These are phyloP conservation scores for Escovopsis weberi DNA, from an alignment of 2,329 filamentous ascomycete species.

Conservation along the genomic window DNA sequence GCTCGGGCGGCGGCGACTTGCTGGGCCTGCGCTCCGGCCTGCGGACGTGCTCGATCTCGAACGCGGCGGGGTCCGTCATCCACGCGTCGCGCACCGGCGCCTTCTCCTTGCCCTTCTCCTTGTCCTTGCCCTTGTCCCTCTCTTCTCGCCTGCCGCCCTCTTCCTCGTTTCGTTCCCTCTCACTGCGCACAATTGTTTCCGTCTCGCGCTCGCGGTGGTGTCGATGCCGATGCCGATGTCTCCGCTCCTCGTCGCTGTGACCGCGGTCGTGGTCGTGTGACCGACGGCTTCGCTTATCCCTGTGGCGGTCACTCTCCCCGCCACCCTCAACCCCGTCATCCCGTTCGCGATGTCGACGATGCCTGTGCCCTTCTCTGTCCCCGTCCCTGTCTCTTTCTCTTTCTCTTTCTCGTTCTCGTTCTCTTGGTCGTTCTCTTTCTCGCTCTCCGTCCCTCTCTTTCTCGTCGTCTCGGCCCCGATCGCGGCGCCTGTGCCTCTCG, in stretches of 20 bases:
- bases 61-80: constrained; percentile 79
- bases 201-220: constrained; percentile 1
- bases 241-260: constrained; percentile 18
- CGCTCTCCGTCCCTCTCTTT: constrained; percentile 17
- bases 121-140: constrained; percentile 20
- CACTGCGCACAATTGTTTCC: too few relatives aligned
- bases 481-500: constrained; percentile 8
- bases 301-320: constrained; percentile 34
- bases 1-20: constrained; percentile 31
- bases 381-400: constrained; percentile 14
- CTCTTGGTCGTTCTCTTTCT: constrained; percentile 11
- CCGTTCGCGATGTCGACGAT: constrained; percentile 18
- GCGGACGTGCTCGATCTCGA: constrained; percentile 74
- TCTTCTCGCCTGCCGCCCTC: too few relatives aligned
- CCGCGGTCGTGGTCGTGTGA: constrained; percentile 28
- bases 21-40: constrained; percentile 33
- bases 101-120: constrained; percentile 27
- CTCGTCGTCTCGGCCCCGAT: constrained; percentile 9
- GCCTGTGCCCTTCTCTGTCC: constrained; percentile 17
- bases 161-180: too few relatives aligned
- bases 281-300: constrained; percentile 46
- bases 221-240: constrained; percentile 13
- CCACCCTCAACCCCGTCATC: too few relatives aligned
- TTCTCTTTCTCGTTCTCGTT: constrained; percentile 14
- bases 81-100: constrained; percentile 63